Evolutionary conservation across 164 flowering plant genomes (phyloP).

Genomic region (Tetrastigma voinierianum): DNA sequence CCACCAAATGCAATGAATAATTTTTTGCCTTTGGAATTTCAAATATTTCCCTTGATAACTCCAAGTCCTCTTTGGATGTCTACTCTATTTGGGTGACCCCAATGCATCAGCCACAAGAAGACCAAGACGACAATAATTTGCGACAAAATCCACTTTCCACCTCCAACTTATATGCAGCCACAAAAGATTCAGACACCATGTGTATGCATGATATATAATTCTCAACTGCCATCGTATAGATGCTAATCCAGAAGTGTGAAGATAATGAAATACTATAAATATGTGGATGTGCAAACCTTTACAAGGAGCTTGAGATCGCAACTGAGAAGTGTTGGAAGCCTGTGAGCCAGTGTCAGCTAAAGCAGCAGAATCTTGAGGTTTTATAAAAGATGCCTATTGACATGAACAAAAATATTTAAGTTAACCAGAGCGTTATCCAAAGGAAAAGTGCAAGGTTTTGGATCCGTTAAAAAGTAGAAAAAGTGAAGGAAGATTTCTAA

Average conservation of each 20-base stretch:
- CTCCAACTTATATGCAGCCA: too few relatives aligned
- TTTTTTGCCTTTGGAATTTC: neutral
- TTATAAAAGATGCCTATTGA: conserved; percentile 48
- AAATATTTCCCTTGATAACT: neutral
- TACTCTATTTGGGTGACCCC: too few relatives aligned
- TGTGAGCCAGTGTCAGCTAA: conserved; percentile 48
- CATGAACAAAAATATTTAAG: neutral
- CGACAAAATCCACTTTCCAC: too few relatives aligned
- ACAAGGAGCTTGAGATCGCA: conserved; percentile 40
- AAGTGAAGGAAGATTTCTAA: too few relatives aligned
- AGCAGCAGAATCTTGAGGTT: conserved; percentile 45
- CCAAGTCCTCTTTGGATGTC: neutral
- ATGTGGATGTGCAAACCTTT: conserved; percentile 45
- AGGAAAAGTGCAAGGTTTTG: too few relatives aligned
- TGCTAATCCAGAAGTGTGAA: neutral
- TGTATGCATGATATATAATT: too few relatives aligned
- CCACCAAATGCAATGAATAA: neutral
- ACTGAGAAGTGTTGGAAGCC: conserved; percentile 36
- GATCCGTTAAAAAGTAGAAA: too few relatives aligned
- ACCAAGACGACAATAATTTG: too few relatives aligned
- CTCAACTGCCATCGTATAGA: too few relatives aligned
- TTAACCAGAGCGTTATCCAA: too few relatives aligned
- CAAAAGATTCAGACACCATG: too few relatives aligned
- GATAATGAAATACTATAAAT: neutral
- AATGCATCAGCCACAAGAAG: too few relatives aligned